Percentiles rank a stretch among this genome's conserved stretches.
phyloP scores from a whole-genome alignment of 441 rosid species.

The Theobroma grandiflorum region DNA sequence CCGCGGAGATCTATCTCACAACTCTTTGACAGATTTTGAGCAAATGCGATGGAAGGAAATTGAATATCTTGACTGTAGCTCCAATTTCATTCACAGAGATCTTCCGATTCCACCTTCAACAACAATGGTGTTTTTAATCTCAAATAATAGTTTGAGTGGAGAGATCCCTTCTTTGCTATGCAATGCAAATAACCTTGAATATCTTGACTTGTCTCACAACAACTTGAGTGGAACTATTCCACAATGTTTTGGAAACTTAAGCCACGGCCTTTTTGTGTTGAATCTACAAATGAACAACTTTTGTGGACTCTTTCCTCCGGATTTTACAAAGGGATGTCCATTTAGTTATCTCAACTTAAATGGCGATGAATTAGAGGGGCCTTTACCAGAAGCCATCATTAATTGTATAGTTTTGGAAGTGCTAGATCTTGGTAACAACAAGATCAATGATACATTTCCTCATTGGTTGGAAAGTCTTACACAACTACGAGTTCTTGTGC shows the following conservation, averaged over 20 bases:
- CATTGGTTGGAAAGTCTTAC: background rate
- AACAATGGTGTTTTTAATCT: background rate
- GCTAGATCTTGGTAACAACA: conserved; percentile 29
- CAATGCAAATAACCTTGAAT: too few relatives aligned
- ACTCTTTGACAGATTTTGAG: conserved; percentile 25
- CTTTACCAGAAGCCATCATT: conserved; percentile 21
- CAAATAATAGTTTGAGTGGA: too few relatives aligned
- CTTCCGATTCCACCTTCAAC: conserved; percentile 21
- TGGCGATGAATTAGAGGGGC: conserved; percentile 29
- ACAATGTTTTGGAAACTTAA: conserved; percentile 18
- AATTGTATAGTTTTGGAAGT: conserved; percentile 26
- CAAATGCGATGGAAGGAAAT: conserved; percentile 17
- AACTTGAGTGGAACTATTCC: conserved; percentile 32
- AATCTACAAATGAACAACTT: conserved; percentile 25
- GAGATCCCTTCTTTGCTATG: too few relatives aligned
- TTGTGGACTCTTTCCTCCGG: conserved; percentile 18
- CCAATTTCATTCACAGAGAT: conserved; percentile 26
- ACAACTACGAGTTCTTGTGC: background rate
- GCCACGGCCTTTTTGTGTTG: background rate
- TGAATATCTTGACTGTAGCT: conserved; percentile 15
- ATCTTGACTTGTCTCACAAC: conserved; percentile 36
- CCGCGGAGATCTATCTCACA: conserved; percentile 33
- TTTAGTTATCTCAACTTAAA: conserved; percentile 23
- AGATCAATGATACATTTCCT: conserved; percentile 28
- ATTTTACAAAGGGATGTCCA: background rate